These are phyloP conservation scores for Cutaneotrichosporon cyanovorans DNA, from an alignment of 1,284 basidiomycete genomes.

Conservation along the genomic window DNA sequence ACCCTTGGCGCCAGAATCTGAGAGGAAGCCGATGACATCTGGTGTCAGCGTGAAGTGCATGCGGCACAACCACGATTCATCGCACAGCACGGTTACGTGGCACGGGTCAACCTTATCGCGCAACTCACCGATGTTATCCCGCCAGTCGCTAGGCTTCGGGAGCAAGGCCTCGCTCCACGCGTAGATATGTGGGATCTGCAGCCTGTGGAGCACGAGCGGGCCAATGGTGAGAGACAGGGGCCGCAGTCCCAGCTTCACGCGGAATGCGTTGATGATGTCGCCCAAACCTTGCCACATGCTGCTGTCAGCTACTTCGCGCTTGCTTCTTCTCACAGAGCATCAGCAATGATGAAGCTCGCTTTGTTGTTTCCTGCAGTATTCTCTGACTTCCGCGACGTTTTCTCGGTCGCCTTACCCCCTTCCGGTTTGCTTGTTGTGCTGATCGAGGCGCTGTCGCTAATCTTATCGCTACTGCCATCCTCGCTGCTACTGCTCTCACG, in stretches of 20 bases:
- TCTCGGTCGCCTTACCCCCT: too few relatives aligned
- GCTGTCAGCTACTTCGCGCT: neutral
- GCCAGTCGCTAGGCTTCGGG: conserved; percentile 59
- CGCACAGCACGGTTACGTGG: too few relatives aligned
- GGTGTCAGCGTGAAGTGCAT: conserved; percentile 4
- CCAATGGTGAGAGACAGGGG: conserved; percentile 51
- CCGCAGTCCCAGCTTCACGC: conserved; percentile 51
- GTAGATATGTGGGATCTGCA: conserved; percentile 63
- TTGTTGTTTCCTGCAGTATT: conserved; percentile 52
- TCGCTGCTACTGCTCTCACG: too few relatives aligned
- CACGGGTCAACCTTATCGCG: too few relatives aligned
- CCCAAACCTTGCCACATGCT: conserved; percentile 48
- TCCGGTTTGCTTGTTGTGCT: too few relatives aligned
- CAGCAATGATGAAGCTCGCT: conserved; percentile 54
- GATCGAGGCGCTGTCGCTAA: too few relatives aligned
- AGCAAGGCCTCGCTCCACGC: conserved; percentile 60
- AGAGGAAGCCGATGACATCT: conserved; percentile 61
- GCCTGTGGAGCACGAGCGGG: conserved; percentile 53
- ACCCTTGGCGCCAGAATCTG: conserved; percentile 37
- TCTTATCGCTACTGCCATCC: too few relatives aligned
- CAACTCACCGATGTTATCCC: conserved; percentile 55
- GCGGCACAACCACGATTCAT: neutral
- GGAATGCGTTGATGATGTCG: conserved; percentile 57
- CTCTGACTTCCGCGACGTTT: too few relatives aligned
- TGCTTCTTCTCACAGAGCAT: conserved; percentile 44